These are phyloP conservation scores for Backusella tuberculispora DNA, from an alignment of 192 early-diverging fungal genomes.

Conservation along the genomic window DNA sequence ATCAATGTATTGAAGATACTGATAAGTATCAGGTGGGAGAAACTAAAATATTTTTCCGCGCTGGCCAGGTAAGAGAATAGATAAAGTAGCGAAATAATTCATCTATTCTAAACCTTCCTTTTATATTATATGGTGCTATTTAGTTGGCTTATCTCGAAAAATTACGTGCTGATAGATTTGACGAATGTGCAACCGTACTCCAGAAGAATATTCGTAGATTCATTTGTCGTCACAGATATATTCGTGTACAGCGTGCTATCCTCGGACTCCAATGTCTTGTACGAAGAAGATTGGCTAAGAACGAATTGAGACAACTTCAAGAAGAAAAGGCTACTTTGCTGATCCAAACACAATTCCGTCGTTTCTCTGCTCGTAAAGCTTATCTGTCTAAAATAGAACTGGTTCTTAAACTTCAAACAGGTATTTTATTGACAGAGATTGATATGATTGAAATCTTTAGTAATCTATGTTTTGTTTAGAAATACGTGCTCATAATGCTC, in stretches of 20 bases:
- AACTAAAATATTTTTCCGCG: constrained; percentile 98
- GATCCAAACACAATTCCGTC: constrained; percentile 77
- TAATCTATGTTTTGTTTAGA: constrained; percentile 38
- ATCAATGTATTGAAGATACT: constrained; percentile 67
- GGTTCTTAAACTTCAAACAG: constrained; percentile 67
- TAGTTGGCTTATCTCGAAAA: constrained; percentile 87
- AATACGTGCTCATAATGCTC: constrained; percentile 58
- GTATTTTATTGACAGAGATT: constrained; percentile 11
- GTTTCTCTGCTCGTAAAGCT: constrained; percentile 59
- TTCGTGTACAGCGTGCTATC: constrained; percentile 55
- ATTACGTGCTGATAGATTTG: constrained; percentile 80
- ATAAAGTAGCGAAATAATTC: not conserved
- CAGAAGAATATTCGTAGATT: constrained; percentile 85
- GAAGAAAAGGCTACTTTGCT: constrained; percentile 68
- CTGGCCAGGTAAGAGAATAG: constrained; percentile 66
- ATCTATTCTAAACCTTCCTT: not conserved
- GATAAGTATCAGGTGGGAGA: constrained; percentile 93
- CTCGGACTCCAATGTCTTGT: constrained; percentile 68
- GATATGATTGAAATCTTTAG: not conserved
- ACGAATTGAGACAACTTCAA: constrained; percentile 56
- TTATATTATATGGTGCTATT: not conserved
- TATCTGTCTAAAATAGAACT: constrained; percentile 48
- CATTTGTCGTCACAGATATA: constrained; percentile 66
- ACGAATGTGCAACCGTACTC: constrained; percentile 81
- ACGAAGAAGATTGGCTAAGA: constrained; percentile 63